Evolutionary conservation across 179 eudicot genomes (phyloP).

Genomic region (Pouteria campechiana): DNA sequence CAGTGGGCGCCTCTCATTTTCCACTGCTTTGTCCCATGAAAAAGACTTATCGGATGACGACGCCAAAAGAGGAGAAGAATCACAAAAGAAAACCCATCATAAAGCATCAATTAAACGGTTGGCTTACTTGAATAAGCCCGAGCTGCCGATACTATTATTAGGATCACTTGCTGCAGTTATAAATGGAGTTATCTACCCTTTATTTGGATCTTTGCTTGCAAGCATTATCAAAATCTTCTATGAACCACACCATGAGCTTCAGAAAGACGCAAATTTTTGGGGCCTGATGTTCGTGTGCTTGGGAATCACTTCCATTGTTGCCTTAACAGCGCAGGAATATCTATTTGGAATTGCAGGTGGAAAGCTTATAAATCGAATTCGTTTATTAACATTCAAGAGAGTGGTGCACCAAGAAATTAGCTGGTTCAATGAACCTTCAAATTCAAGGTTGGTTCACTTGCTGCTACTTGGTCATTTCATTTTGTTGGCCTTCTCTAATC

Average conservation of each 20-base stretch:
- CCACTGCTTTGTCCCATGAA: constrained; percentile 22
- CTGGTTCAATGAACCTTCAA: constrained; percentile 79
- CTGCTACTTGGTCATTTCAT: not conserved
- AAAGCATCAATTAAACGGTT: constrained; percentile 35
- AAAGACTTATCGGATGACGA: not conserved
- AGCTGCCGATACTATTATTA: constrained; percentile 41
- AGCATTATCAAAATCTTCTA: constrained; percentile 52
- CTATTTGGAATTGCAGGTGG: constrained; percentile 76
- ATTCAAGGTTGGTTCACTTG: constrained; percentile 49
- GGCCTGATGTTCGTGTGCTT: constrained; percentile 30
- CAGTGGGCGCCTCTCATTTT: constrained; percentile 18
- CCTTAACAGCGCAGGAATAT: constrained; percentile 45
- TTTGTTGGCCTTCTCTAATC: not conserved
- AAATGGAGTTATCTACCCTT: constrained; percentile 53
- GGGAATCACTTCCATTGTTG: constrained; percentile 23
- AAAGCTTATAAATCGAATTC: constrained; percentile 45
- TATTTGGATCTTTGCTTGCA: constrained; percentile 53
- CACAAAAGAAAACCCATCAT: constrained; percentile 9
- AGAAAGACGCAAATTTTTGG: constrained; percentile 50
- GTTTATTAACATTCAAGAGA: constrained; percentile 51
- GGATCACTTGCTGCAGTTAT: constrained; percentile 51
- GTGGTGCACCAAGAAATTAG: constrained; percentile 74
- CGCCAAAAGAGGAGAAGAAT: constrained; percentile 5
- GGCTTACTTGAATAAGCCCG: constrained; percentile 55
- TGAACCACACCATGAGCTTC: constrained; percentile 34